Conservation (phyloP, 805 yeast genomes). For the Pichia eremophila region DNA sequence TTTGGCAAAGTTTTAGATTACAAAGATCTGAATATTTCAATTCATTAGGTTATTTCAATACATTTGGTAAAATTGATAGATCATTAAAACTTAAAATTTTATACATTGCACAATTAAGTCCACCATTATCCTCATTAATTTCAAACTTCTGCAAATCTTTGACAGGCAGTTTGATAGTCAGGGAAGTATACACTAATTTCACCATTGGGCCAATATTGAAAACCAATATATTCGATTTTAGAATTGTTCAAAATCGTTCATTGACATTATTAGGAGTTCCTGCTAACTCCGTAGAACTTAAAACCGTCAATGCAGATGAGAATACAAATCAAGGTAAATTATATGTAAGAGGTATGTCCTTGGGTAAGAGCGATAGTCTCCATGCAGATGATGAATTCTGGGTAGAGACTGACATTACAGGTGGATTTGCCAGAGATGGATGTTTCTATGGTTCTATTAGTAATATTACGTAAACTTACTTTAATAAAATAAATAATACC, state of each 20-base stretch:
- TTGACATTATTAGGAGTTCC: conserved; percentile 44
- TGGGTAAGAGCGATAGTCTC: conserved; percentile 36
- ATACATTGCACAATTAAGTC: conserved; percentile 24
- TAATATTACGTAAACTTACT: too few relatives aligned
- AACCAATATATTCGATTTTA: conserved; percentile 54
- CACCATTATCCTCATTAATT: conserved; percentile 12
- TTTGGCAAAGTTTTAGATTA: conserved; percentile 19
- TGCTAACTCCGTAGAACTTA: conserved; percentile 51
- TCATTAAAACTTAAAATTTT: conserved; percentile 31
- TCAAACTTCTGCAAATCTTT: conserved; percentile 35
- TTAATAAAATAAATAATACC: too few relatives aligned
- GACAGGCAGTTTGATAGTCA: conserved; percentile 41
- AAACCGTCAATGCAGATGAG: conserved; percentile 31
- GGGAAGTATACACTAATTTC: conserved; percentile 37
- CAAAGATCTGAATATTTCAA: conserved; percentile 33
- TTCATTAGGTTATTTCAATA: conserved; percentile 40
- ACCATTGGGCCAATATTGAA: conserved; percentile 50
- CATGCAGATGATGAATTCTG: conserved; percentile 39
- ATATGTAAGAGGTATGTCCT: conserved; percentile 53
- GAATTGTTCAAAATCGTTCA: conserved; percentile 32
- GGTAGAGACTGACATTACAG: conserved; percentile 38
- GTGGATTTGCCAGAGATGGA: conserved; percentile 64
- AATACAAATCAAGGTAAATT: conserved; percentile 40
- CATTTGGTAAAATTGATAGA: conserved; percentile 20
- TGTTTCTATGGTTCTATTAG: conserved; percentile 41